Percentiles rank a stretch among this genome's conserved stretches.
These are phyloP conservation scores for Malassezia restricta DNA, from an alignment of 1,284 basidiomycete genomes.

Conservation along the genomic window DNA sequence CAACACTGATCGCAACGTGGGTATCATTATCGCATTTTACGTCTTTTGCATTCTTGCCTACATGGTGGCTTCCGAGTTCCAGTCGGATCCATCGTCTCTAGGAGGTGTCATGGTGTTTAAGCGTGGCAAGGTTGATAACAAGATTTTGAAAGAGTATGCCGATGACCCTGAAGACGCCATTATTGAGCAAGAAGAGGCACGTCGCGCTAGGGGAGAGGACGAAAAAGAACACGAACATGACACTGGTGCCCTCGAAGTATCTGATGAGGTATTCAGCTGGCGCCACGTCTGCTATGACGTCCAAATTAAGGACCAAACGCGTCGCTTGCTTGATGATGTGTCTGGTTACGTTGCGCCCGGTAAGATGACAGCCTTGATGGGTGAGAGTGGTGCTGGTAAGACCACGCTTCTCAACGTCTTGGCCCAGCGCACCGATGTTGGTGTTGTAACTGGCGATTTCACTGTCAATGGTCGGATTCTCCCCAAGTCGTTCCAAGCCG, in stretches of 20 bases:
- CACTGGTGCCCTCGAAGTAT: slow-evolving; percentile 19
- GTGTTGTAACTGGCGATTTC: slow-evolving; percentile 26
- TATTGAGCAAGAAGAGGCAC: neutral
- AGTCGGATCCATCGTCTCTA: slow-evolving; percentile 25
- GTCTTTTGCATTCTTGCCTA: slow-evolving; percentile 25
- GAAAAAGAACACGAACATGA: neutral
- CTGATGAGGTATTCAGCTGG: slow-evolving; percentile 28
- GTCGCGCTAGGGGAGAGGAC: neutral
- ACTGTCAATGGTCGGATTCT: slow-evolving; percentile 22
- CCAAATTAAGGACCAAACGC: slow-evolving; percentile 24
- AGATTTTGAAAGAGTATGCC: neutral
- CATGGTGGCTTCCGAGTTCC: slow-evolving; percentile 26
- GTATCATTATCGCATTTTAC: slow-evolving; percentile 30
- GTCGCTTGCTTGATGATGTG: slow-evolving; percentile 47
- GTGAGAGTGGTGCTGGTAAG: slow-evolving; percentile 37
- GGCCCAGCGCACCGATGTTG: slow-evolving; percentile 25
- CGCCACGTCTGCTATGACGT: slow-evolving; percentile 29
- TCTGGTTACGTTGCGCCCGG: slow-evolving; percentile 31
- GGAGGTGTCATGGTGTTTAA: slow-evolving; percentile 36
- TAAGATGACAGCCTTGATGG: slow-evolving; percentile 37
- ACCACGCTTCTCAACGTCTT: slow-evolving; percentile 36
- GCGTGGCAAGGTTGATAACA: slow-evolving; percentile 13
- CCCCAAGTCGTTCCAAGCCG: slow-evolving; percentile 28
- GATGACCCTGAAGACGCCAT: neutral
- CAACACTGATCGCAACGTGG: slow-evolving; percentile 24